phyloP scores from a whole-genome alignment of 2,329 filamentous ascomycete species.

The Monilinia polystroma region DNA sequence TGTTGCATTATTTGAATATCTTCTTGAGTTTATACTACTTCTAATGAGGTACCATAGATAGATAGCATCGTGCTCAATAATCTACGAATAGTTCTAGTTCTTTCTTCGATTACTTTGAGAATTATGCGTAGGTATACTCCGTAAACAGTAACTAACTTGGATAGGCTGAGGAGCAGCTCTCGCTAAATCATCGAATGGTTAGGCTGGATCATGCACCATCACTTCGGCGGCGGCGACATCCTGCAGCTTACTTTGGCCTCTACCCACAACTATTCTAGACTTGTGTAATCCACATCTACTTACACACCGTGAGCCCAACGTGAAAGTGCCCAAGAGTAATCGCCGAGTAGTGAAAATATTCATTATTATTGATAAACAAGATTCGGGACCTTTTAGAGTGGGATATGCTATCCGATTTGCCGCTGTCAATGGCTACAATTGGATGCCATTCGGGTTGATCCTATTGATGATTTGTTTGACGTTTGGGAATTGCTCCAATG shows the following conservation, averaged over 20 bases:
- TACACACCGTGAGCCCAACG: constrained; percentile 11
- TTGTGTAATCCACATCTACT: constrained; percentile 15
- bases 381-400: neutral
- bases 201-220: constrained; percentile 5
- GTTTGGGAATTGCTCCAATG: constrained; percentile 21
- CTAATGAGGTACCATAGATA: too few relatives aligned
- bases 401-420: neutral
- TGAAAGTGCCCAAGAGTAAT: constrained; percentile 7
- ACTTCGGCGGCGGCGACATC: constrained; percentile 18
- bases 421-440: constrained; percentile 7
- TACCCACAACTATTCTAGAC: neutral
- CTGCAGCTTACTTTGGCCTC: constrained; percentile 7
- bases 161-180: neutral
- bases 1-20: too few relatives aligned
- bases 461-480: constrained; percentile 11
- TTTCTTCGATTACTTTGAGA: neutral
- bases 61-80: too few relatives aligned
- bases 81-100: neutral
- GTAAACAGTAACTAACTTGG: neutral
- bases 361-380: neutral
- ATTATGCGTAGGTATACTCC: too few relatives aligned
- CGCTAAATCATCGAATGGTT: constrained; percentile 5
- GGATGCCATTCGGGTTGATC: constrained; percentile 11
- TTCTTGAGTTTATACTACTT: too few relatives aligned
- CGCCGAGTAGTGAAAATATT: neutral